Evolutionary conservation across 352 stramenopile genomes (phyloP).

Genomic region (Thalassiosira ordinaria): DNA sequence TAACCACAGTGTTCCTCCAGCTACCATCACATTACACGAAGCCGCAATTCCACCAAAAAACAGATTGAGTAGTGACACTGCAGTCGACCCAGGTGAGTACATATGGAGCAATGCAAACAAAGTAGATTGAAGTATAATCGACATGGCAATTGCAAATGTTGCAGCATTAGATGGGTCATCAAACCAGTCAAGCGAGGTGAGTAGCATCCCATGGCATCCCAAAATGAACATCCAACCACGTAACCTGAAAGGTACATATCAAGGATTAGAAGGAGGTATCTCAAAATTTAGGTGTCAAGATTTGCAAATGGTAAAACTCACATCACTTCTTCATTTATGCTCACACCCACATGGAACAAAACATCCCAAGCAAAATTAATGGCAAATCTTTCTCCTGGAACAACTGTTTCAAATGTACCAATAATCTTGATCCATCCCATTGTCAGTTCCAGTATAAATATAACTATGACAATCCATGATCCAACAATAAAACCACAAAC

Average conservation of each 20-base stretch:
- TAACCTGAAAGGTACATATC: slow-evolving; percentile 8
- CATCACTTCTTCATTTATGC: slow-evolving; percentile 67
- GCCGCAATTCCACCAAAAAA: slow-evolving; percentile 53
- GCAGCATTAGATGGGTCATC: slow-evolving; percentile 10
- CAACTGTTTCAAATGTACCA: slow-evolving; percentile 47
- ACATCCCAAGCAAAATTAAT: slow-evolving; percentile 56
- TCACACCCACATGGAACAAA: slow-evolving; percentile 55
- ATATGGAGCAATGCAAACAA: slow-evolving; percentile 56
- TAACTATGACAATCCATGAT: slow-evolving; percentile 40
- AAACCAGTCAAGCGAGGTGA: slow-evolving; percentile 27
- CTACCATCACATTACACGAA: slow-evolving; percentile 51
- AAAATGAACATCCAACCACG: slow-evolving; percentile 53
- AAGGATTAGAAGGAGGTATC: background rate
- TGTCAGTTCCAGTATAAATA: slow-evolving; percentile 44
- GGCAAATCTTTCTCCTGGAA: slow-evolving; percentile 35
- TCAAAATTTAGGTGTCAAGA: background rate
- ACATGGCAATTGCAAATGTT: slow-evolving; percentile 33
- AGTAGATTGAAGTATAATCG: slow-evolving; percentile 51
- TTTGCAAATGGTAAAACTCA: slow-evolving; percentile 12
- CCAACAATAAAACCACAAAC: slow-evolving; percentile 40
- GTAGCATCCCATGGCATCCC: slow-evolving; percentile 16
- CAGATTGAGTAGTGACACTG: slow-evolving; percentile 48
- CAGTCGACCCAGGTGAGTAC: slow-evolving; percentile 47
- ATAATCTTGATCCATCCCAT: slow-evolving; percentile 57
- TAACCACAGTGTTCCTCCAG: slow-evolving; percentile 42